phyloP scores from a whole-genome alignment of 2,329 filamentous ascomycete genomes.

The Penicillium sp. region DNA sequence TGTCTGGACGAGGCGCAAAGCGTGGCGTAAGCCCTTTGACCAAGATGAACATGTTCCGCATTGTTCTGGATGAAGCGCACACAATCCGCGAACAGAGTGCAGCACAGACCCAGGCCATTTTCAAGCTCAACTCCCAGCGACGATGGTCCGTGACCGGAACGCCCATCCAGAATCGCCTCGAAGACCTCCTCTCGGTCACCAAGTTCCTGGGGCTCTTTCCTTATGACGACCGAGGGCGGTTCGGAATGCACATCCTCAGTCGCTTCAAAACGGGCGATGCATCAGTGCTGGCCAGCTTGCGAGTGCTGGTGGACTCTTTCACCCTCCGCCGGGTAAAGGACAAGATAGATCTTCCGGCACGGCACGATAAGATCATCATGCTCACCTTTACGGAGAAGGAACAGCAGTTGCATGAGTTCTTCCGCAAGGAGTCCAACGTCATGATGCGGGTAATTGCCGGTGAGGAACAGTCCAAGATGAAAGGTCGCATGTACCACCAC shows the following conservation, averaged over 20 bases:
- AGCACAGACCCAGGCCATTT: constrained; percentile 74
- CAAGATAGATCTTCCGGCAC: constrained; percentile 69
- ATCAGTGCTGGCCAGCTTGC: constrained; percentile 68
- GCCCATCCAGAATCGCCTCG: constrained; percentile 84
- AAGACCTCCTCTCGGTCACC: constrained; percentile 78
- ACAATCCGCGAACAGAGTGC: constrained; percentile 81
- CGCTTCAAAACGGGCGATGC: constrained; percentile 81
- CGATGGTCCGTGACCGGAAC: constrained; percentile 98
- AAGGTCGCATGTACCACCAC: constrained; percentile 83
- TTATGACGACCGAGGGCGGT: constrained; percentile 69
- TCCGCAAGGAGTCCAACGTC: constrained; percentile 69
- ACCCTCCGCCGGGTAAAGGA: constrained; percentile 87
- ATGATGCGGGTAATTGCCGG: constrained; percentile 67
- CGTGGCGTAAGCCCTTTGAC: constrained; percentile 54
- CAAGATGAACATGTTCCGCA: constrained; percentile 81
- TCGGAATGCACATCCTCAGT: too few species aligned
- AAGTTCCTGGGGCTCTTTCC: constrained; percentile 76
- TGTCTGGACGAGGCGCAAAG: constrained; percentile 56
- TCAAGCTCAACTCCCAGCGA: constrained; percentile 65
- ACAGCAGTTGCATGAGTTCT: constrained; percentile 69
- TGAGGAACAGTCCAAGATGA: constrained; percentile 57
- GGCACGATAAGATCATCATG: constrained; percentile 62
- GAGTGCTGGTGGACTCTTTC: constrained; percentile 82
- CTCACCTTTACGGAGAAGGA: constrained; percentile 71
- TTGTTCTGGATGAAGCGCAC: constrained; percentile 90